phyloP scores from a whole-genome alignment of 2,329 filamentous ascomycete genomes.

The Colletotrichum karsti region DNA sequence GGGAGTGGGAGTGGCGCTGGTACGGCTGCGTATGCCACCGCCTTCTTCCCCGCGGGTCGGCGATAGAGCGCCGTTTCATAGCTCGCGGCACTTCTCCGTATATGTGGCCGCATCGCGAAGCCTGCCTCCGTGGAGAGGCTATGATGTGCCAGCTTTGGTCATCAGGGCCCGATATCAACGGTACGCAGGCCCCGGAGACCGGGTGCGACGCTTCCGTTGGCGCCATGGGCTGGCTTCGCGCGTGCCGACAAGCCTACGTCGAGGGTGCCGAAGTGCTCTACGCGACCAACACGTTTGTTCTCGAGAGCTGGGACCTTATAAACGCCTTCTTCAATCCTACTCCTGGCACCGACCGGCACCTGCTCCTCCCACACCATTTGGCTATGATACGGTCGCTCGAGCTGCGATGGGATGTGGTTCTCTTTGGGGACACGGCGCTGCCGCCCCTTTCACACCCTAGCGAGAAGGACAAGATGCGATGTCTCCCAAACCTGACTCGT shows the following conservation, averaged over 20 bases:
- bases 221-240: conserved; percentile 39
- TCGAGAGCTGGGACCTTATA: conserved; percentile 32
- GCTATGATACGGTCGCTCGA: conserved; percentile 33
- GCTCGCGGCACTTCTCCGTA: not conserved
- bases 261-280: conserved; percentile 41
- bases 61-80: not conserved
- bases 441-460: not conserved
- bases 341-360: not conserved
- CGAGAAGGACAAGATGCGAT: not conserved
- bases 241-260: conserved; percentile 40
- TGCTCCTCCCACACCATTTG: conserved; percentile 34
- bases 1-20: conserved; percentile 33
- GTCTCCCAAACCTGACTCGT: not conserved
- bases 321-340: conserved; percentile 27
- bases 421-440: not conserved
- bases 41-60: conserved; percentile 10
- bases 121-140: not conserved
- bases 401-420: conserved; percentile 34
- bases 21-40: conserved; percentile 37
- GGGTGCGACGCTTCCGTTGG: conserved; percentile 33
- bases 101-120: not conserved
- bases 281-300: conserved; percentile 37
- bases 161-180: conserved; percentile 18
- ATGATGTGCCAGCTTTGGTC: conserved; percentile 33
- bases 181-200: not conserved